Evolutionary conservation across 208 protist species (phyloP).

Genomic region (Leishmania mexicana): DNA sequence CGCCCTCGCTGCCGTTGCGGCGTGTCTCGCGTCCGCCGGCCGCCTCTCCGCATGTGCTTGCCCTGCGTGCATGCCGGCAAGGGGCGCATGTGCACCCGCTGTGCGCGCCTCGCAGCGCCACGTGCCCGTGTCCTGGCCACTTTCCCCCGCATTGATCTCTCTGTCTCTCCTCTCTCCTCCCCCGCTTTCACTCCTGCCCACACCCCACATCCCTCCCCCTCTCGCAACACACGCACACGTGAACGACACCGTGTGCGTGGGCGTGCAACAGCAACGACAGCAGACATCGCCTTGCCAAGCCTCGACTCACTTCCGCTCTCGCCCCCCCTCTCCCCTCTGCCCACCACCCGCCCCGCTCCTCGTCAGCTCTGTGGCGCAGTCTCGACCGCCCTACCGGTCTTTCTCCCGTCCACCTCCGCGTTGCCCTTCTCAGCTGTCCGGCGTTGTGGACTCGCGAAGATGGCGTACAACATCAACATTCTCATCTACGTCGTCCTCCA

Average conservation of each 20-base stretch:
- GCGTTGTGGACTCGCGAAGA: neutral
- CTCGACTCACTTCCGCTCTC: neutral
- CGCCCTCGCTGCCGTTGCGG: neutral
- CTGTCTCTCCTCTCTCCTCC: neutral
- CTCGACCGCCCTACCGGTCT: neutral
- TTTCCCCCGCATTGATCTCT: neutral
- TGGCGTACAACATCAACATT: slow-evolving; percentile 31
- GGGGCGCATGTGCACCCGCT: no score
- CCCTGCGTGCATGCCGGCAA: no score
- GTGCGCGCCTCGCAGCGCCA: neutral
- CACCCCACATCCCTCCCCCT: neutral
- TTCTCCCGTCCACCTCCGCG: neutral
- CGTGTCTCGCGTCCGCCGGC: no score
- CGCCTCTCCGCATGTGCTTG: no score
- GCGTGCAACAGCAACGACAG: neutral
- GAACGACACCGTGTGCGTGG: neutral
- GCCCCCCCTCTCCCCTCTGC: neutral
- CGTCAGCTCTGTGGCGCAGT: neutral
- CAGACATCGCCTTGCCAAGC: neutral
- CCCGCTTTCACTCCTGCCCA: neutral
- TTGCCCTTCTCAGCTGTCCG: neutral
- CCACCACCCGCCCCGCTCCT: neutral
- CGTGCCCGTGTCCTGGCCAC: neutral
- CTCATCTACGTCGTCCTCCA: slow-evolving; percentile 55
- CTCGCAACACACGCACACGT: slow-evolving; percentile 32